Base-by-base conservation (phyloP, 768 basidiomycete genomes). In the Lanmaoa rubissima region DNA sequence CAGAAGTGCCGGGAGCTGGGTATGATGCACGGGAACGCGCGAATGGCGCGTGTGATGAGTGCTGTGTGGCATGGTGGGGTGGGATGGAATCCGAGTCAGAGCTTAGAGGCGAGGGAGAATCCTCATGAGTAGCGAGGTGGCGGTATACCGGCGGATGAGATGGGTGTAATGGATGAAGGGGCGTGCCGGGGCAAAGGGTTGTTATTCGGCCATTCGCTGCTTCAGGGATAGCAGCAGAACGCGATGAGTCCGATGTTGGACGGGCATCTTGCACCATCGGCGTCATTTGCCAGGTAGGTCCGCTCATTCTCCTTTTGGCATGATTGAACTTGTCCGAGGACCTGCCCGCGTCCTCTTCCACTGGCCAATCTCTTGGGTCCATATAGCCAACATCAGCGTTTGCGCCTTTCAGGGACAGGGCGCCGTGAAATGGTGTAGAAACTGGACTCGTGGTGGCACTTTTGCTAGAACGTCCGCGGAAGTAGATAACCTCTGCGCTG, bases 401-500 rank as follows among this genome's bases (percentile, higher is more conserved):
- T 17, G 55, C 13, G 40, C 50, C 51, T 38, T 67, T 65, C 19
- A 72, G 57, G 36, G 66, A 51, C 2, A 63, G 42, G 8, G 62
- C 54, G 9, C 59, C 46, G 61, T 72, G 73, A 50, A 69, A 70
- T 5, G 78, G 79, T 17, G 79, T 77, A 54, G 79, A 71, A 57
- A 83, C 73, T 12, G 87, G 87, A 59, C 84, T 87, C 0, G 85
- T 83, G n/a, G 83, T 84, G 13, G 84, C 84, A 65, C 86, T 87
- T 68, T 87, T 87, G 69, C 76, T 82, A 21, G 82, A 62, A 32
- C 75, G 67, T 8, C 64, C 65, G 36, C 64, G 71, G 51, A 74
- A 64, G 59, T 73, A 72, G 50, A 77, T 69, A 16, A 72, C 69
- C 60, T 84, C 82, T 55, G 79, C 75, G 60, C 76, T 81, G 53